Percentiles rank a stretch among this genome's conserved stretches.
These are phyloP conservation scores for Plectranthus barbatus DNA, from an alignment of 257 asterid species.

Conservation along the genomic window DNA sequence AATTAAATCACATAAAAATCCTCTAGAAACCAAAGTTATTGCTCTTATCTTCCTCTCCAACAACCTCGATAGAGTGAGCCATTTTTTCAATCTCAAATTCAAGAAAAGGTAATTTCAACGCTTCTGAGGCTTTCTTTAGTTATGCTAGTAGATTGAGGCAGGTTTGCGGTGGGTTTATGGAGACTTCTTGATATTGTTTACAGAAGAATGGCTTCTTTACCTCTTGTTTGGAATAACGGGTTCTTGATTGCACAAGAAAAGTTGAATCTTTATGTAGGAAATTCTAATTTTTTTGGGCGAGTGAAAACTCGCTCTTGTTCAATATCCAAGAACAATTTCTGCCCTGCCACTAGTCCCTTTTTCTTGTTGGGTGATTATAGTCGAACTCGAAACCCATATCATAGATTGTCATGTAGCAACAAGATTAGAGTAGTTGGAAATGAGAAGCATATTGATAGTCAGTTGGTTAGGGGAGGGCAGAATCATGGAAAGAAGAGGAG, in stretches of 20 bases:
- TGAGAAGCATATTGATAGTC: slow-evolving; percentile 34
- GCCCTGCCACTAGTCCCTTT: slow-evolving; percentile 33
- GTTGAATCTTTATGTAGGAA: slow-evolving; percentile 29
- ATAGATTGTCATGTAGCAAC: slow-evolving; percentile 34
- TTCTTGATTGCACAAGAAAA: slow-evolving; percentile 34
- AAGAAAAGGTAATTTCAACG: slow-evolving; percentile 16
- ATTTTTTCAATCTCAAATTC: slow-evolving; percentile 12
- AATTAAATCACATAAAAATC: no score
- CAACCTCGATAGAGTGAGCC: neutral
- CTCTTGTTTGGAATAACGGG: slow-evolving; percentile 50
- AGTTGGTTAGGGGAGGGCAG: slow-evolving; percentile 30
- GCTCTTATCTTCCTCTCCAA: slow-evolving; percentile 20
- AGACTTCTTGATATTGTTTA: slow-evolving; percentile 4
- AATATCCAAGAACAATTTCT: slow-evolving; percentile 22
- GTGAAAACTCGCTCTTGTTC: slow-evolving; percentile 23
- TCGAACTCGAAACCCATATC: slow-evolving; percentile 23
- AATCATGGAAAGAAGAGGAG: slow-evolving; percentile 34
- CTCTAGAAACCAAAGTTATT: neutral
- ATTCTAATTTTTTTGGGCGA: slow-evolving; percentile 19
- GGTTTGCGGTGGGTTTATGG: slow-evolving; percentile 30
- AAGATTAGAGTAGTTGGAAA: slow-evolving; percentile 33
- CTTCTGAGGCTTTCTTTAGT: slow-evolving; percentile 2
- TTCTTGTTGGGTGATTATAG: slow-evolving; percentile 24
- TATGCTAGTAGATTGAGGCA: slow-evolving; percentile 8
- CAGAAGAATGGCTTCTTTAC: slow-evolving; percentile 64